phyloP scores from a whole-genome alignment of 495 filamentous ascomycete species.

The Neurospora sp. region DNA sequence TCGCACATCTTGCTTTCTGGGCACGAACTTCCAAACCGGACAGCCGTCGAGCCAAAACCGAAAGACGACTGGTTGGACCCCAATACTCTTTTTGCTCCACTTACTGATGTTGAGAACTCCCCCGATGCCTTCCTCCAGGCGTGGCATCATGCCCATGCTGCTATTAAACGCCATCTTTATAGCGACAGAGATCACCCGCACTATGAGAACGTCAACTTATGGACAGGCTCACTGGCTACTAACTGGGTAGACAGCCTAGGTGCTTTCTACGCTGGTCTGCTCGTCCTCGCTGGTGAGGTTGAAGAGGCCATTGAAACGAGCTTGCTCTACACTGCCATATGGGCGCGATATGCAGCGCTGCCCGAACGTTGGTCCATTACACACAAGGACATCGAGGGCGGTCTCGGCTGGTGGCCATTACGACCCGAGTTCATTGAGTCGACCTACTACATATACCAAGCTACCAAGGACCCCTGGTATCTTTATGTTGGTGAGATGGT shows the following conservation, averaged over 20 bases:
- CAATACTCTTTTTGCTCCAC: slow-evolving; percentile 45
- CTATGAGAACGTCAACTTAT: slow-evolving; percentile 80
- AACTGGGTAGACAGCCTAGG: slow-evolving; percentile 95
- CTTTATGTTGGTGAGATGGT: slow-evolving; percentile 93
- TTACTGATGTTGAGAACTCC: slow-evolving; percentile 57
- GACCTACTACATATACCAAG: slow-evolving; percentile 83
- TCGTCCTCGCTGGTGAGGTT: slow-evolving; percentile 74
- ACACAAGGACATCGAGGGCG: slow-evolving; percentile 75
- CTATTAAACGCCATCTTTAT: slow-evolving; percentile 81
- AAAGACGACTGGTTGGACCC: slow-evolving; percentile 39
- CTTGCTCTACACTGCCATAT: slow-evolving; percentile 80
- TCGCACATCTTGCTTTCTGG: slow-evolving; percentile 81
- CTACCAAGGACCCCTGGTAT: slow-evolving; percentile 95
- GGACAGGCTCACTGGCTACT: slow-evolving; percentile 66
- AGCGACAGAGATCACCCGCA: slow-evolving; percentile 68
- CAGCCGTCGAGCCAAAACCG: slow-evolving; percentile 17
- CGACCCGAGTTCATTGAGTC: slow-evolving; percentile 94
- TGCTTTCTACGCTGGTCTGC: slow-evolving; percentile 89
- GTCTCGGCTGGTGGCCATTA: slow-evolving; percentile 88
- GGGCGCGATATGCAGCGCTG: slow-evolving; percentile 85
- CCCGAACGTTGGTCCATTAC: slow-evolving; percentile 89
- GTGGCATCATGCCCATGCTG: slow-evolving; percentile 76
- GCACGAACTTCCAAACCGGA: slow-evolving; percentile 42
- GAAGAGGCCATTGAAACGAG: slow-evolving; percentile 86
- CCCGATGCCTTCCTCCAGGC: slow-evolving; percentile 68